Conservation (phyloP, 2,329 filamentous ascomycete species). For the Trichoderma koningii region DNA sequence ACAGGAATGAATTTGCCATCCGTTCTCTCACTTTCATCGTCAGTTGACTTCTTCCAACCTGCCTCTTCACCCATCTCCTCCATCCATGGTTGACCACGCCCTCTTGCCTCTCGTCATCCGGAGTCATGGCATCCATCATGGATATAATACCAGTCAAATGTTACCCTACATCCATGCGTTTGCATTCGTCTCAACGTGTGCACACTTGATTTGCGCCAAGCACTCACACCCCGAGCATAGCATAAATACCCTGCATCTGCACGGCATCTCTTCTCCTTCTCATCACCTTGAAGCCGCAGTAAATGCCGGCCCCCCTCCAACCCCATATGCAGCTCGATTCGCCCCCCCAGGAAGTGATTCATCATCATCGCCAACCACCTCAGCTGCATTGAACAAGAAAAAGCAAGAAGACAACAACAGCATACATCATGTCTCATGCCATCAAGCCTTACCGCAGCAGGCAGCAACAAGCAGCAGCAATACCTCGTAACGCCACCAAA, state of each 20-base stretch:
- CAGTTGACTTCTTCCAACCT: no score
- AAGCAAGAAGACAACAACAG: background rate
- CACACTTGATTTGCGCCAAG: no score
- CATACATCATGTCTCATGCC: background rate
- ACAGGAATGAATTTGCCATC: no score
- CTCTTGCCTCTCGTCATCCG: no score
- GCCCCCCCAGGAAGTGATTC: background rate
- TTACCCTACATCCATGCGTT: no score
- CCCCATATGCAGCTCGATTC: background rate
- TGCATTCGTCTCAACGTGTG: no score
- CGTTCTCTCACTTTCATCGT: no score
- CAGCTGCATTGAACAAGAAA: background rate
- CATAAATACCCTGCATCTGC: background rate
- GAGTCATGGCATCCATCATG: no score
- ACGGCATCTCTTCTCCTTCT: background rate
- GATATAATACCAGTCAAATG: no score
- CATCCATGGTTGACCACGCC: no score
- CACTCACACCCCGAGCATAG: background rate
- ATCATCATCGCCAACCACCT: background rate
- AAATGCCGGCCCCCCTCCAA: background rate
- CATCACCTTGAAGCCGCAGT: background rate
- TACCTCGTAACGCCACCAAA: no score
- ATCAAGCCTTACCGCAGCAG: background rate
- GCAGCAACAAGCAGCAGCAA: background rate
- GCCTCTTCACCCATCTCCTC: no score